Base-by-base conservation (phyloP, 225 moss, liverwort and hornwort genomes). In the Lunularia cruciata region DNA sequence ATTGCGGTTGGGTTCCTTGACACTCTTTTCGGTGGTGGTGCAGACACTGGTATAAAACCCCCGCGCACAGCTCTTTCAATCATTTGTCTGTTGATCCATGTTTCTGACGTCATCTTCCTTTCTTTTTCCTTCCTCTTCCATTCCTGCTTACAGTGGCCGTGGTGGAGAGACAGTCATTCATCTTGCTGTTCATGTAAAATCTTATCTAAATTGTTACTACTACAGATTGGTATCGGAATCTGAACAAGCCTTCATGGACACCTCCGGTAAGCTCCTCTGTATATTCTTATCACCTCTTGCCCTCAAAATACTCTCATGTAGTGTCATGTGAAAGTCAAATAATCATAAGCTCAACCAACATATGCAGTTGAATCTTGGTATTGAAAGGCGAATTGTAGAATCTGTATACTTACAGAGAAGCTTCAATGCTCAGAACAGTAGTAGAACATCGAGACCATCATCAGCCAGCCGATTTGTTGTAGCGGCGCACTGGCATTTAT, bases 231-330 rank as follows among this genome's bases (percentile, higher is more conserved):
- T 96, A 87, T 69, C 83, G 63, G 52, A n/a, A 65, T 35, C 37
- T 96, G 76, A 78, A 87, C 78, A 96, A 92, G 79, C 92, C 92
- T 14, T 83, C 90, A 84, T 96, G 95, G 95, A 96, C 92, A 19
- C 95, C 95, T 65, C 89, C 95, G 72, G 95, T 95, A 77, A 60
- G 55, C 39, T 51, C 3, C 37, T n/a, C 28, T 57, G 59, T 48
- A 59, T 45, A 5, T 25, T 5, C 51, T 51, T 11, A 15, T 49
- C n/a, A n/a, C n/a, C n/a, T n/a, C n/a, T n/a, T n/a, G 20, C 30
- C 14, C 14, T 33, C 39, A 22, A 4, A 43, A 40, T 43, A 0
- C 3, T 43, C 28, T 25, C 12, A 12, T 31, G 20, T 12, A 48
- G 14, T 27, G 16, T 14, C 19, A 12, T 12, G 12, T 11, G 4